A percentile compares a stretch with the other conserved stretches of the same genome.
These are phyloP conservation scores for Bipolaris sorokiniana DNA, from an alignment of 2,329 filamentous ascomycete genomes.

Conservation along the genomic window DNA sequence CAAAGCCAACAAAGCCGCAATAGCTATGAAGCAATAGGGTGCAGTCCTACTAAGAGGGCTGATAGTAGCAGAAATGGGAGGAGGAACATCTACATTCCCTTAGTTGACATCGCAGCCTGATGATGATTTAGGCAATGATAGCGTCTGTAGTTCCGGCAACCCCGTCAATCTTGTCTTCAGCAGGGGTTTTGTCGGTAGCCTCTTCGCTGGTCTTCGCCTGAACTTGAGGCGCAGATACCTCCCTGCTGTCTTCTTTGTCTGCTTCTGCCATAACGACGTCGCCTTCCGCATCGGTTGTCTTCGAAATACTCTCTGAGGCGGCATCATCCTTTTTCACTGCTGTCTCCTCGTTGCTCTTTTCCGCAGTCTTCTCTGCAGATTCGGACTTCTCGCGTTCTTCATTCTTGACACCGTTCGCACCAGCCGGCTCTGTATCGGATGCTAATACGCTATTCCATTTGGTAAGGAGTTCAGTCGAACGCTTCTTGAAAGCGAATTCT, in stretches of 20 bases:
- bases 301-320: constrained; percentile 27
- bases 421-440: constrained; percentile 33
- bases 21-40: constrained; percentile 4
- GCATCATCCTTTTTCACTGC: constrained; percentile 27
- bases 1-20: background rate
- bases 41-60: background rate
- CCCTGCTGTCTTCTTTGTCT: constrained; percentile 26
- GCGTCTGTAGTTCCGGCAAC: constrained; percentile 11
- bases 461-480: constrained; percentile 78
- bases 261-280: constrained; percentile 38
- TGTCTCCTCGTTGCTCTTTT: constrained; percentile 19
- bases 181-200: constrained; percentile 14
- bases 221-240: constrained; percentile 25
- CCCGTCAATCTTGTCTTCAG: constrained; percentile 20
- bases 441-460: constrained; percentile 84
- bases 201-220: constrained; percentile 19
- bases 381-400: constrained; percentile 50
- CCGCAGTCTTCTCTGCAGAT: constrained; percentile 25
- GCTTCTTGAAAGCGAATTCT: constrained; percentile 85
- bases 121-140: constrained; percentile 7
- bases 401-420: constrained; percentile 46
- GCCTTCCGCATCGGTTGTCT: constrained; percentile 30
- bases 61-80: background rate
- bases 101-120: background rate
- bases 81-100: background rate